Evolutionary conservation across 768 basidiomycete genomes (phyloP).

Genomic region (Agrocybe praecox): DNA sequence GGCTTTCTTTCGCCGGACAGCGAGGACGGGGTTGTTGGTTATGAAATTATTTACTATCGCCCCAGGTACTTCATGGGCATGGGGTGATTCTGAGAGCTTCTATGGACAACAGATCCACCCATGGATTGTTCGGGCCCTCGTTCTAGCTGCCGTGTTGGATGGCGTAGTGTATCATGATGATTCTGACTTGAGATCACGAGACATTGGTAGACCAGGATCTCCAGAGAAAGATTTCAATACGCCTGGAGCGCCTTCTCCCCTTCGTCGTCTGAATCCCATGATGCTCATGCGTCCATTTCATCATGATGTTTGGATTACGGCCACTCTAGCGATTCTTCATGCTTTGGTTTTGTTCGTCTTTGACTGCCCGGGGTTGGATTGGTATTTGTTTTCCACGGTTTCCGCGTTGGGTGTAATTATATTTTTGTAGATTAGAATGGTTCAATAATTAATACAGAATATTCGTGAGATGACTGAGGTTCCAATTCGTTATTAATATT

Average conservation of each 20-base stretch:
- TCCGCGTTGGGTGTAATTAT: no score
- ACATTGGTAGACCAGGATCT: not conserved
- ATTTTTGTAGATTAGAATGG: no score
- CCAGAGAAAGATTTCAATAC: not conserved
- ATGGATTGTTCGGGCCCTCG: constrained; percentile 17
- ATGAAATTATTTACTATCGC: not conserved
- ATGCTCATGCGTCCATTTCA: not conserved
- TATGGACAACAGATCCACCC: constrained; percentile 15
- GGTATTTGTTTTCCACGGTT: no score
- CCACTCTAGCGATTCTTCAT: constrained; percentile 21
- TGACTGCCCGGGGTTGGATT: no score
- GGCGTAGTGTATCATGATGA: constrained; percentile 22
- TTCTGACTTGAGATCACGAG: not conserved
- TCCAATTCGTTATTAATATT: no score
- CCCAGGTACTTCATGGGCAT: constrained; percentile 16
- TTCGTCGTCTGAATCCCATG: not conserved
- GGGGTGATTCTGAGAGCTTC: constrained; percentile 19
- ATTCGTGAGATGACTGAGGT: no score
- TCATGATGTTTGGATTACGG: constrained; percentile 15
- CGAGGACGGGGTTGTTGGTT: not conserved
- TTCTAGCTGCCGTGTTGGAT: constrained; percentile 25
- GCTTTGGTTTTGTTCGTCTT: not conserved
- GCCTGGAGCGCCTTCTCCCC: no score
- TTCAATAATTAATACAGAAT: no score
- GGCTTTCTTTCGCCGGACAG: not conserved